Percentiles rank a stretch among this genome's conserved stretches.
Evolutionary conservation across 2,329 filamentous ascomycete genomes (phyloP).

Genomic region (Penicillium sp.): DNA sequence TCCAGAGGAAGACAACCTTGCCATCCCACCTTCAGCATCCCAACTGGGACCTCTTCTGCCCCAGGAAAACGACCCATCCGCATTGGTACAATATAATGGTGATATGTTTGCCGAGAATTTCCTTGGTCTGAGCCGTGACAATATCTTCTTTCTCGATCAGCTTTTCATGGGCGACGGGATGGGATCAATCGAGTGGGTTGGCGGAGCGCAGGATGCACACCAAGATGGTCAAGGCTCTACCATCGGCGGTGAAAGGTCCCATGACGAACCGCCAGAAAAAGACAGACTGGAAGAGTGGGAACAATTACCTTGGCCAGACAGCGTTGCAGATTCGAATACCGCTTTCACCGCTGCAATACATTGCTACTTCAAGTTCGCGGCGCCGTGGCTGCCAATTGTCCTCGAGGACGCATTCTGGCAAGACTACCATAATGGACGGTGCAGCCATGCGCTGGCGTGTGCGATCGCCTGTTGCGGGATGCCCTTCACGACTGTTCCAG

Average conservation of each 20-base stretch:
- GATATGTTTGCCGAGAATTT: background rate
- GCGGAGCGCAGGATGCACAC: background rate
- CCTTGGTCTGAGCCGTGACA: slow-evolving; percentile 25
- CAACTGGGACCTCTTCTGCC: too few relatives aligned
- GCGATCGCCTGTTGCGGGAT: slow-evolving; percentile 30
- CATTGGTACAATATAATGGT: background rate
- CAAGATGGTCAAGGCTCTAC: background rate
- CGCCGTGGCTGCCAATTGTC: slow-evolving; percentile 25
- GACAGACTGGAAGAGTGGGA: background rate
- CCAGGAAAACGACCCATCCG: too few relatives aligned
- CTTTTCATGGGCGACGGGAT: slow-evolving; percentile 23
- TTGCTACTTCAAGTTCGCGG: slow-evolving; percentile 28
- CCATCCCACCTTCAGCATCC: too few relatives aligned
- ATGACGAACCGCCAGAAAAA: background rate
- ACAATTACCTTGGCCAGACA: background rate
- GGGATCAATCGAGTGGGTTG: slow-evolving; percentile 4
- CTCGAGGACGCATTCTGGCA: slow-evolving; percentile 29
- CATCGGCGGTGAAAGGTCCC: background rate
- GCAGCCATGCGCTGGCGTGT: slow-evolving; percentile 24
- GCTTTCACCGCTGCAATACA: slow-evolving; percentile 17
- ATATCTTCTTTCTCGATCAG: slow-evolving; percentile 28
- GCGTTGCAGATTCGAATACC: background rate
- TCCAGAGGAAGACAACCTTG: too few relatives aligned
- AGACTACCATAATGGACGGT: slow-evolving; percentile 23
- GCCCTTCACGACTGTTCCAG: slow-evolving; percentile 17